These are phyloP conservation scores for Teunomyces aglyptinius DNA, from an alignment of 805 yeast species.

Conservation along the genomic window DNA sequence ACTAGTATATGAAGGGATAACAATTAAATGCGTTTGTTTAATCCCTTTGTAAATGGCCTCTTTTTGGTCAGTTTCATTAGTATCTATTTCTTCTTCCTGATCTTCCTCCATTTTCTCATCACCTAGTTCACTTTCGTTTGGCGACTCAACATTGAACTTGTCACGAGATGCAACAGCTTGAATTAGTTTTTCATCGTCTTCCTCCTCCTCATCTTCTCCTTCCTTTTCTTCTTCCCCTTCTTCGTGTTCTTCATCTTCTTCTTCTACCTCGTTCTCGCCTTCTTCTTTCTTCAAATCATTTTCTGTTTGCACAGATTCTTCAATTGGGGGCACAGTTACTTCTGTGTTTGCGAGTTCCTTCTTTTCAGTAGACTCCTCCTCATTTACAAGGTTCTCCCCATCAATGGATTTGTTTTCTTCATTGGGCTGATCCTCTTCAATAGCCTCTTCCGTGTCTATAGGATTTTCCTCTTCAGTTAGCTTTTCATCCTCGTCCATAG, in stretches of 20 bases:
- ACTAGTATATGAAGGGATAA: constrained; percentile 81
- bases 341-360: background rate
- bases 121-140: background rate
- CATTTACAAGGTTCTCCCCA: background rate
- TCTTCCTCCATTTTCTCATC: constrained; percentile 2
- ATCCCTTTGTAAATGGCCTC: constrained; percentile 2
- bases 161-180: background rate
- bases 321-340: background rate
- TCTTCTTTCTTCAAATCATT: background rate
- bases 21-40: constrained; percentile 76
- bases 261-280: background rate
- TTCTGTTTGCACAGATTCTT: constrained; percentile 2
- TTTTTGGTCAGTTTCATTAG: constrained; percentile 4
- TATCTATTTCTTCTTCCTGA: constrained; percentile 1
- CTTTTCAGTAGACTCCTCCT: constrained; percentile 1
- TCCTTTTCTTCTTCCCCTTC: constrained; percentile 1
- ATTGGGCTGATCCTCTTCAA: constrained; percentile 3
- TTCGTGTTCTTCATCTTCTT: background rate
- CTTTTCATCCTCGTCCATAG: constrained; percentile 2
- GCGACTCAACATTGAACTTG: background rate
- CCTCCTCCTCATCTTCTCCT: background rate
- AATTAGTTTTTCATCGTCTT: background rate
- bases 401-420: background rate
- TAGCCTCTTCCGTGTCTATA: background rate
- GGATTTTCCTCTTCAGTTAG: constrained; percentile 1